Evolutionary conservation across 2,329 filamentous ascomycete species (phyloP).

Genomic region (Fusarium sp.): DNA sequence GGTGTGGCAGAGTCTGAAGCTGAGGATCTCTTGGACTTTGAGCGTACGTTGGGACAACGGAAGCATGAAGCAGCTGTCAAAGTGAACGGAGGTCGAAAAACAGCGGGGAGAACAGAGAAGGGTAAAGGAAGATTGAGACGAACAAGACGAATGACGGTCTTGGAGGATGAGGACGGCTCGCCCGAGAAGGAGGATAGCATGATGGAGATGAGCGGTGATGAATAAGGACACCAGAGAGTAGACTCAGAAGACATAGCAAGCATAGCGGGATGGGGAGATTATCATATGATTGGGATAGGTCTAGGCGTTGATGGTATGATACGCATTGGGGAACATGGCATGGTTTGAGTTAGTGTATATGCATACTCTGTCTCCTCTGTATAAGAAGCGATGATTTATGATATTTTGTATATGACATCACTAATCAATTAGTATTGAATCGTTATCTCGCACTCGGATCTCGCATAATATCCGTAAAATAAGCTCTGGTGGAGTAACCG

Average conservation of each 20-base stretch:
- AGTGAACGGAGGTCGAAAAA: slow-evolving; percentile 48
- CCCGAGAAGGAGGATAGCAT: slow-evolving; percentile 59
- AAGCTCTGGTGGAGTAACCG: slow-evolving; percentile 27
- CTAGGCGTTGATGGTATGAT: slow-evolving; percentile 31
- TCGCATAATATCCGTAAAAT: not conserved
- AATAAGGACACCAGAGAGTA: slow-evolving; percentile 42
- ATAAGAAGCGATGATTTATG: not conserved
- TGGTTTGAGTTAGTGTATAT: not conserved
- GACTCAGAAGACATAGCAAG: not conserved
- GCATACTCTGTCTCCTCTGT: slow-evolving; percentile 1
- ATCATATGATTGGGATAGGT: slow-evolving; percentile 25
- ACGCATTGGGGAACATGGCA: slow-evolving; percentile 3
- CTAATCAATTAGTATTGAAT: not conserved
- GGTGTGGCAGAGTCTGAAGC: slow-evolving; percentile 60
- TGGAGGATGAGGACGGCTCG: slow-evolving; percentile 52
- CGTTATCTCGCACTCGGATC: slow-evolving; percentile 25
- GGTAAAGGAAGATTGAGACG: slow-evolving; percentile 59
- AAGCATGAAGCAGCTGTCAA: slow-evolving; percentile 58
- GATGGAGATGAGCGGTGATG: slow-evolving; percentile 69
- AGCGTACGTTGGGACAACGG: slow-evolving; percentile 62
- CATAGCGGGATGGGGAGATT: slow-evolving; percentile 10
- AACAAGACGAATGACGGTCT: slow-evolving; percentile 47
- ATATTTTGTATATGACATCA: not conserved
- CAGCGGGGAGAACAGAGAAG: slow-evolving; percentile 51
- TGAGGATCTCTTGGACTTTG: slow-evolving; percentile 62